Evolutionary conservation across 1,284 basidiomycete species (phyloP), one percentile per base, ranked within the genome.

Genomic region (Agroathelia rolfsii): DNA sequence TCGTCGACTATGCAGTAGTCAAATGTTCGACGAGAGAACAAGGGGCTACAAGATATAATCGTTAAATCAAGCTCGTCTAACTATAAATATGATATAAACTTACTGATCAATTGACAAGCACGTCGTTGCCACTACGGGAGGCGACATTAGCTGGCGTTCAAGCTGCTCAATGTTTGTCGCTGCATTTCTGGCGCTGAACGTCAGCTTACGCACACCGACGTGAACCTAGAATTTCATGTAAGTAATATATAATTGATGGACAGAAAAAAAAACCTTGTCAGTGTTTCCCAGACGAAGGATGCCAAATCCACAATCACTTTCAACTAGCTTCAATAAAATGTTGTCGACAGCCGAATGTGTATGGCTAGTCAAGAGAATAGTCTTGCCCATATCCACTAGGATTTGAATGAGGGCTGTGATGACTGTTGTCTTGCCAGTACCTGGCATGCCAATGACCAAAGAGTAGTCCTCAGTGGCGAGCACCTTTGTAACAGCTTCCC

Each of bases 1-100:
- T 98, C 95, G 45, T 98, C 95, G 9, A 98, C 82, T 38, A 98
- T 96, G 58, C 94, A 98, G 49, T 93, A 94, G 54, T 99, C 93
- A 49, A 98, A 99, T 7, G 63, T 73, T 5, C 89, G 69, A 14
- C 83, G 72, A 24, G 73, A 70, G 56, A 98, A 97, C 4, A 96
- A 49, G 0, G 89, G 76, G 47, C 89, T 93, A 44, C 2, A 18
- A 36, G 28, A 37, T 28, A 29, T 32, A 23, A 24, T 15, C n/a
- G n/a, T n/a, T n/a, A n/a, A n/a, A n/a, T n/a, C n/a, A n/a, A n/a
- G n/a, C 20, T 18, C 31, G n/a, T 27, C 18, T 7, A 6, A 19
- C 16, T 23, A 36, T 20, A 31, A 22, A 24, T 13, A 19, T n/a
- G n/a, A 25, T n/a, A 13, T 16, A 3, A 0, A 64, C 85, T 53